phyloP scores from a whole-genome alignment of 2,329 filamentous ascomycete species.

The Cordyceps pruinosa region DNA sequence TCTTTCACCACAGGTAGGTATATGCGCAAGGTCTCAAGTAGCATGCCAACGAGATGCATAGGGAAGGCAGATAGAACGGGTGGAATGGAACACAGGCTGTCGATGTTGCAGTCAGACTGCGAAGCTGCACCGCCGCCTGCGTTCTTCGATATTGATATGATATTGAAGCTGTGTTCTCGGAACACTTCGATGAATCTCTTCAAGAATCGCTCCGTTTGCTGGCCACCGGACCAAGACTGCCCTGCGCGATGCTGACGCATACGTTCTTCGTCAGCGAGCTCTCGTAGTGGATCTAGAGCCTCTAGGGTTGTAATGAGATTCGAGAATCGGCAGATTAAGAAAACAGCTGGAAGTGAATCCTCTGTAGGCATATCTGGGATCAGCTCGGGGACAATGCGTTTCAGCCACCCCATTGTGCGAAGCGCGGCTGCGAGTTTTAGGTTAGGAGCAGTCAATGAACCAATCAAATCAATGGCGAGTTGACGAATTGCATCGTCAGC shows the following conservation, averaged over 20 bases:
- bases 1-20: slow-evolving; percentile 82
- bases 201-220: slow-evolving; percentile 88
- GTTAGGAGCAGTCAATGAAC: slow-evolving; percentile 65
- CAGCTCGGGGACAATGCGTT: slow-evolving; percentile 77
- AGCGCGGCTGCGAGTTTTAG: slow-evolving; percentile 87
- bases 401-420: slow-evolving; percentile 84
- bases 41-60: slow-evolving; percentile 70
- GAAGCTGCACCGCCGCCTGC: slow-evolving; percentile 46
- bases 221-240: slow-evolving; percentile 59
- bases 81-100: slow-evolving; percentile 54
- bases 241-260: slow-evolving; percentile 37
- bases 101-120: slow-evolving; percentile 7
- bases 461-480: slow-evolving; percentile 79
- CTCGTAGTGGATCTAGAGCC: slow-evolving; percentile 76
- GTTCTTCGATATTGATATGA: slow-evolving; percentile 88
- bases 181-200: slow-evolving; percentile 97
- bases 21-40: slow-evolving; percentile 65
- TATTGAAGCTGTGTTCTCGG: slow-evolving; percentile 92
- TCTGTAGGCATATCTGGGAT: slow-evolving; percentile 36
- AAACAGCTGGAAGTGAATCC: slow-evolving; percentile 71
- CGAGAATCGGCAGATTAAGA: slow-evolving; percentile 77
- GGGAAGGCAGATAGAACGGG: slow-evolving; percentile 78
- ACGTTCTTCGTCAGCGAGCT: slow-evolving; percentile 83
- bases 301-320: slow-evolving; percentile 74
- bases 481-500: slow-evolving; percentile 83